phyloP scores from a whole-genome alignment of 352 stramenopile species.

The Globisporangium solare region DNA sequence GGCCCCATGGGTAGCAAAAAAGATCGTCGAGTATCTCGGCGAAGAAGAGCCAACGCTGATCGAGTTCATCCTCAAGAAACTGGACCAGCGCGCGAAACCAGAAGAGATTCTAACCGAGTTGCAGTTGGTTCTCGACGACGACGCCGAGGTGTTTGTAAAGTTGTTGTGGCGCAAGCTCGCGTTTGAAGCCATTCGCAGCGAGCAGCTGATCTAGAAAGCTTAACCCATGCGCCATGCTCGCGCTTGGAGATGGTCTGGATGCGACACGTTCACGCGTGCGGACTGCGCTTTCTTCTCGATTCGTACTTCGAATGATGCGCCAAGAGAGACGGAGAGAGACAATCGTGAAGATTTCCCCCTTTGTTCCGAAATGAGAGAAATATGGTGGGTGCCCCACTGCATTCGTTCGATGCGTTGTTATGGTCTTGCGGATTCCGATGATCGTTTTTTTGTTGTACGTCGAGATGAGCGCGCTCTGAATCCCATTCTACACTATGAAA shows the following conservation, averaged over 20 bases:
- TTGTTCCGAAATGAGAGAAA: too few relatives aligned
- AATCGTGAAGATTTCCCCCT: too few relatives aligned
- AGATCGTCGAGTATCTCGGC: slow-evolving; percentile 48
- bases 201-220: background rate
- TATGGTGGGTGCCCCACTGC: too few relatives aligned
- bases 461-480: too few relatives aligned
- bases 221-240: background rate
- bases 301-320: too few relatives aligned
- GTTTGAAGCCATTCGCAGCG: slow-evolving; percentile 35
- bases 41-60: slow-evolving; percentile 42
- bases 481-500: too few relatives aligned
- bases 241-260: background rate
- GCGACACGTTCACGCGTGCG: background rate
- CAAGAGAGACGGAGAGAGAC: too few relatives aligned
- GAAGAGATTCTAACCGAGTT: slow-evolving; percentile 33
- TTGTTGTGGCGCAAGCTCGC: slow-evolving; percentile 50
- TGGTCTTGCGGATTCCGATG: too few relatives aligned
- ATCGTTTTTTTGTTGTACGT: too few relatives aligned
- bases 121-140: slow-evolving; percentile 35
- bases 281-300: too few relatives aligned
- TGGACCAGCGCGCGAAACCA: slow-evolving; percentile 20
- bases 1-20: slow-evolving; percentile 39
- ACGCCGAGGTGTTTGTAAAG: slow-evolving; percentile 49
- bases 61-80: slow-evolving; percentile 40
- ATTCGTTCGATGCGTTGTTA: too few relatives aligned